phyloP scores from a whole-genome alignment of 2,329 filamentous ascomycete genomes.

The Diaporthe capsici region DNA sequence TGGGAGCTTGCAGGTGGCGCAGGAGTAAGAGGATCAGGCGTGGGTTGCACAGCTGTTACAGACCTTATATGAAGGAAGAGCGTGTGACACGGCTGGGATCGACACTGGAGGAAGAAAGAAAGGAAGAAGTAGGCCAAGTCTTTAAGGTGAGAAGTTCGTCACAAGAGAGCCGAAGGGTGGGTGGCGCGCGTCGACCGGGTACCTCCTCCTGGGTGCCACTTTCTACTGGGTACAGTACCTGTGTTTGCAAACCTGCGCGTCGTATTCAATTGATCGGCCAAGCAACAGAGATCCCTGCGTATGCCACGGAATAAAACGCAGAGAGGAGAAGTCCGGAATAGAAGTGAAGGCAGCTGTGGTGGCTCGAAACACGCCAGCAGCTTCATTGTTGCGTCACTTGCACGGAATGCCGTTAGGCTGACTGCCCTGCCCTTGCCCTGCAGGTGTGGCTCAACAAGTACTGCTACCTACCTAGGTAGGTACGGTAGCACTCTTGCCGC shows the following conservation, averaged over 20 bases:
- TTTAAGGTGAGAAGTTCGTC: constrained; percentile 27
- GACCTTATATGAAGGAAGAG: constrained; percentile 29
- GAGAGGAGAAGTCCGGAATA: neutral
- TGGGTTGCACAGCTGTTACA: constrained; percentile 29
- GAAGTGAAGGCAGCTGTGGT: constrained; percentile 6
- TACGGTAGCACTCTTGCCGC: neutral
- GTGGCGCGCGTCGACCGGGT: neutral
- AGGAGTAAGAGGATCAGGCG: constrained; percentile 9
- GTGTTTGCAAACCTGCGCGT: constrained; percentile 5
- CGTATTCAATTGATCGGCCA: neutral
- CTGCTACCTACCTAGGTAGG: neutral
- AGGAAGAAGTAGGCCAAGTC: neutral
- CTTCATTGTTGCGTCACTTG: constrained; percentile 32
- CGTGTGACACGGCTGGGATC: constrained; percentile 8
- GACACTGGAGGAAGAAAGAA: neutral
- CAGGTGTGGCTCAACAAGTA: constrained; percentile 25
- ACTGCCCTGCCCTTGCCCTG: neutral
- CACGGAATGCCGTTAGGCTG: constrained; percentile 22
- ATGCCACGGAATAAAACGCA: neutral
- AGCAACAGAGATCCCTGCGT: constrained; percentile 11
- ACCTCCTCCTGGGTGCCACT: neutral
- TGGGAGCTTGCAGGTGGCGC: constrained; percentile 7
- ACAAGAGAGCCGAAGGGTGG: constrained; percentile 3
- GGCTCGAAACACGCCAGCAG: constrained; percentile 28
- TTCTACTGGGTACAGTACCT: neutral